Percentiles rank a stretch among this genome's conserved stretches.
phyloP scores from a whole-genome alignment of 805 yeast species.

The Candida palmyrensis region DNA sequence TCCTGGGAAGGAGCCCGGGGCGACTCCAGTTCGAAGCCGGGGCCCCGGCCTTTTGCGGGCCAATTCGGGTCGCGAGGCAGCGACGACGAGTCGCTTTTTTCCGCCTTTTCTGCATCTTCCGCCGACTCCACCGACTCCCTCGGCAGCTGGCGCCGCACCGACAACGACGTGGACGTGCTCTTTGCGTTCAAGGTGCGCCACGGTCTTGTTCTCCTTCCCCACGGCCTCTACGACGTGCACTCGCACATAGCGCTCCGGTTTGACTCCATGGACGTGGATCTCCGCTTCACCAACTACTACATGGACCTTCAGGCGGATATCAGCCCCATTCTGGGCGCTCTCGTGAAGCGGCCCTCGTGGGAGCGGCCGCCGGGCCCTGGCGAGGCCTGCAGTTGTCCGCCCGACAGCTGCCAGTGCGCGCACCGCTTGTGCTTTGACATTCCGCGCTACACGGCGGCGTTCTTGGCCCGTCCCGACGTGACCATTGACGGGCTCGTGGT shows the following conservation, averaged over 20 bases:
- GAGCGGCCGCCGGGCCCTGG: no score
- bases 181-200: conserved; percentile 64
- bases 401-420: no score
- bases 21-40: background rate
- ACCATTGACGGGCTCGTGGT: conserved; percentile 54
- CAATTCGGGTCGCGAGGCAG: no score
- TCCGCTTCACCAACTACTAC: conserved; percentile 85
- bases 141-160: conserved; percentile 35
- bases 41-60: background rate
- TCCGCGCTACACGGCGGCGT: conserved; percentile 15
- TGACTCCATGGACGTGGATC: conserved; percentile 65
- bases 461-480: conserved; percentile 34
- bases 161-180: conserved; percentile 74
- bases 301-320: conserved; percentile 85
- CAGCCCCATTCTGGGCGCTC: conserved; percentile 45
- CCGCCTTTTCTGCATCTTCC: conserved; percentile 2
- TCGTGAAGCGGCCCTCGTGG: conserved; percentile 23
- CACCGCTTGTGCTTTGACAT: conserved; percentile 21
- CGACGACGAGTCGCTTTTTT: conserved; percentile 8
- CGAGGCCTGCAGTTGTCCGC: no score
- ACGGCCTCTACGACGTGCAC: conserved; percentile 58
- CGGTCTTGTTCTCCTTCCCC: conserved; percentile 73
- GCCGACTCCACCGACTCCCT: conserved; percentile 1
- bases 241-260: conserved; percentile 60
- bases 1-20: conserved; percentile 1